Conservation (phyloP, 1,139 yeast genomes). For the Protomyces inundatus region DNA sequence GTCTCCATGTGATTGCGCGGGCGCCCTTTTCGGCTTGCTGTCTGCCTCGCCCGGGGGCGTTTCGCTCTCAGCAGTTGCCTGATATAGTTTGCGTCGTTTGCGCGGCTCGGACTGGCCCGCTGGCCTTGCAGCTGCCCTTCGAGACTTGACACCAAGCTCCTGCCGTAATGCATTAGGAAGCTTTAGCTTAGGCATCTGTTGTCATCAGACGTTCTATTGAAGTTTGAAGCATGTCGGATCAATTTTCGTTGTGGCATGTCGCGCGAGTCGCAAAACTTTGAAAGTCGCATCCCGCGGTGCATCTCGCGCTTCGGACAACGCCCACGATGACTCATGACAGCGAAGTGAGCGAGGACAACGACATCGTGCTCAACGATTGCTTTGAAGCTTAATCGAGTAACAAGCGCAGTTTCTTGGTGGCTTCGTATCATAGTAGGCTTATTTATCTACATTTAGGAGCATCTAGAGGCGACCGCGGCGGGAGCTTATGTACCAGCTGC, state of each 20-base stretch:
- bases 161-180: constrained; percentile 9
- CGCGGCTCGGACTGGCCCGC: constrained; percentile 1
- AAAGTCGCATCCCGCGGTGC: too few relatives aligned
- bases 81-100: constrained; percentile 1
- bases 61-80: constrained; percentile 2
- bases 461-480: too few relatives aligned
- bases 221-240: neutral
- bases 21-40: neutral
- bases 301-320: too few relatives aligned
- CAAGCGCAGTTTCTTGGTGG: too few relatives aligned
- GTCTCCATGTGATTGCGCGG: constrained; percentile 6
- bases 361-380: too few relatives aligned
- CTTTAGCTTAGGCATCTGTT: neutral
- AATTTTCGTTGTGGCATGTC: neutral
- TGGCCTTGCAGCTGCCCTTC: neutral
- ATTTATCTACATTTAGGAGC: too few relatives aligned
- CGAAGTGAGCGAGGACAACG: too few relatives aligned
- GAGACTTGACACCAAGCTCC: constrained; percentile 12
- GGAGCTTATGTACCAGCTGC: too few relatives aligned
- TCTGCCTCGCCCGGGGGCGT: neutral
- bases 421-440: too few relatives aligned
- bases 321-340: too few relatives aligned
- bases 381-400: too few relatives aligned
- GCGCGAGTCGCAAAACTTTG: too few relatives aligned
- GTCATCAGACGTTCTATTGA: neutral